Evolutionary conservation across 192 early-diverging fungal species (phyloP).

Genomic region (Oehlia diaphana): DNA sequence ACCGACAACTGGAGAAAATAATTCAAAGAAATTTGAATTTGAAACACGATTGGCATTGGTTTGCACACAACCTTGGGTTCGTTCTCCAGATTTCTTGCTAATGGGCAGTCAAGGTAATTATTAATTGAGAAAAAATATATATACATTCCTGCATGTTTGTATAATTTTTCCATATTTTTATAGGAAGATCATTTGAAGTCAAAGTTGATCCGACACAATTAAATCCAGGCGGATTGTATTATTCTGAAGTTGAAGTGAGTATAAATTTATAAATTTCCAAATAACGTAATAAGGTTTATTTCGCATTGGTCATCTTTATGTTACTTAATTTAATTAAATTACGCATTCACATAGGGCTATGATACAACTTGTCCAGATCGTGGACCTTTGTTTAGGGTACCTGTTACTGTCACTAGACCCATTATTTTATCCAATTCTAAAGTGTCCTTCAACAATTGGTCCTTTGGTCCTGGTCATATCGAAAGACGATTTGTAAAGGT

Average conservation of each 20-base stretch:
- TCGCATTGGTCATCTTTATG: not conserved
- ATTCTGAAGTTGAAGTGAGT: slow-evolving; percentile 59
- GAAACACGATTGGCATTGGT: slow-evolving; percentile 77
- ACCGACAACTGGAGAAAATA: slow-evolving; percentile 56
- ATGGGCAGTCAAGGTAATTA: slow-evolving; percentile 59
- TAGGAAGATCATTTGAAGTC: slow-evolving; percentile 62
- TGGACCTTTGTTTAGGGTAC: slow-evolving; percentile 84
- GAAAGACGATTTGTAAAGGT: slow-evolving; percentile 80
- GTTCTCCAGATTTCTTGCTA: slow-evolving; percentile 70
- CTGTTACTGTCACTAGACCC: slow-evolving; percentile 89
- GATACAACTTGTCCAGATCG: slow-evolving; percentile 71
- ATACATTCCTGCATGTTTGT: not conserved
- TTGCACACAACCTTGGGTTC: slow-evolving; percentile 75
- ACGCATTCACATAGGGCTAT: slow-evolving; percentile 48
- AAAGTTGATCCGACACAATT: slow-evolving; percentile 82
- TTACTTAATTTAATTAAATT: not conserved
- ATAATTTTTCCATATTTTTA: slow-evolving; percentile 2
- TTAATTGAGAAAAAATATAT: not conserved
- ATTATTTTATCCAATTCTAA: slow-evolving; percentile 43
- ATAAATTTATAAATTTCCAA: not conserved
- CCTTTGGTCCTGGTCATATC: slow-evolving; percentile 76
- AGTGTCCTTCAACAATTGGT: slow-evolving; percentile 55
- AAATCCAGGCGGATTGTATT: slow-evolving; percentile 73
- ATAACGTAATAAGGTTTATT: not conserved
- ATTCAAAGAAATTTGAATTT: slow-evolving; percentile 66